These are phyloP conservation scores for Tolypocladium cylindrosporum DNA, from an alignment of 2,329 filamentous ascomycete genomes.

Conservation along the genomic window DNA sequence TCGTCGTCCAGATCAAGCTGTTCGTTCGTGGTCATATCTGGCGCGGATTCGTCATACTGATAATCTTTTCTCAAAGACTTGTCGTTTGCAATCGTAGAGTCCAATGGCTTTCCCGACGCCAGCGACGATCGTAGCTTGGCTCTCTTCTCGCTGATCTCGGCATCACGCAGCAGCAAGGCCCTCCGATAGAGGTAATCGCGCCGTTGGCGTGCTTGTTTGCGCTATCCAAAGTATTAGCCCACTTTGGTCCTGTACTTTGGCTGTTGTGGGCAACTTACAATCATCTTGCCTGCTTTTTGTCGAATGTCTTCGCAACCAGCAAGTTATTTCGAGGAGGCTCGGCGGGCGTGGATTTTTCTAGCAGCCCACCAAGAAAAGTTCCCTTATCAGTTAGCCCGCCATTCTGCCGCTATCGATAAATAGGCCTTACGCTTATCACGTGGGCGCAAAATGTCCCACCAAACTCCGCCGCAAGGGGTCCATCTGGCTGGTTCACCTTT, in stretches of 20 bases:
- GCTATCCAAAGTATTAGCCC: constrained; percentile 16
- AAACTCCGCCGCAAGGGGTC: constrained; percentile 15
- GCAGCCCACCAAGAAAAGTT: constrained; percentile 12
- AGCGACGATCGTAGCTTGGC: constrained; percentile 78
- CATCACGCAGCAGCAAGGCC: constrained; percentile 78
- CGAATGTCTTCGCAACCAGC: not conserved
- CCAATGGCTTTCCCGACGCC: constrained; percentile 79
- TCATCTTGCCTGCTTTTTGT: constrained; percentile 1
- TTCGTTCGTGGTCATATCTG: constrained; percentile 56
- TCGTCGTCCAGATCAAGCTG: constrained; percentile 76
- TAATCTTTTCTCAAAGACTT: constrained; percentile 75
- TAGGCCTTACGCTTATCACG: constrained; percentile 22
- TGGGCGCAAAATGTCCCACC: constrained; percentile 30
- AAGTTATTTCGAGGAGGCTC: not conserved
- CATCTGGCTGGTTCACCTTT: constrained; percentile 6
- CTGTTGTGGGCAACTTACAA: not conserved
- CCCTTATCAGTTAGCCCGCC: constrained; percentile 20
- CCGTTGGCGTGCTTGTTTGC: constrained; percentile 31
- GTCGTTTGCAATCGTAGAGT: constrained; percentile 77
- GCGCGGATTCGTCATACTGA: constrained; percentile 81
- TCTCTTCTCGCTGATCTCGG: constrained; percentile 85
- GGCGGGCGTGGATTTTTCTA: not conserved
- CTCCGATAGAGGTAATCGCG: constrained; percentile 69
- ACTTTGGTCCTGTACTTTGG: not conserved
- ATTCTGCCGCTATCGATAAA: constrained; percentile 8